Evolutionary conservation across 345 rosid species (phyloP).

Genomic region (Lepidium didymum): DNA sequence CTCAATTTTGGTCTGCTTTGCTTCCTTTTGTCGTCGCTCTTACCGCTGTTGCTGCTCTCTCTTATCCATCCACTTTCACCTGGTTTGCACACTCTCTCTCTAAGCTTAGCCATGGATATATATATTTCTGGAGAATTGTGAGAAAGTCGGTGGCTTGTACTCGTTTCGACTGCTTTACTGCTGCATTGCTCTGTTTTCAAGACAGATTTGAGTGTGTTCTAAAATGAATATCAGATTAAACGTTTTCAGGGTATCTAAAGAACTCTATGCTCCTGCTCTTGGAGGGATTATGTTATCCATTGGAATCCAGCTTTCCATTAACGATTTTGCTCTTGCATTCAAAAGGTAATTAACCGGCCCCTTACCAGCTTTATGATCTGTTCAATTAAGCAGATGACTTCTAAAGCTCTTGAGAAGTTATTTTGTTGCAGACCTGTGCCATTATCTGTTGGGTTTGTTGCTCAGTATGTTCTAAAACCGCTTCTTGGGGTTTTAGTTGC

Average conservation of each 20-base stretch:
- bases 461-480: slow-evolving; percentile 82
- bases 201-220: background rate
- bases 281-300: slow-evolving; percentile 95
- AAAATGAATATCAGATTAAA: slow-evolving; percentile 2
- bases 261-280: slow-evolving; percentile 90
- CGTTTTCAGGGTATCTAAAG: slow-evolving; percentile 79
- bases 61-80: slow-evolving; percentile 75
- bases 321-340: slow-evolving; percentile 84
- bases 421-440: slow-evolving; percentile 66
- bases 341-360: slow-evolving; percentile 43
- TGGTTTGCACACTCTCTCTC: slow-evolving; percentile 39
- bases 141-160: background rate
- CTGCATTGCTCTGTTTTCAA: background rate
- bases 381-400: background rate
- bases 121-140: background rate
- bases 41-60: slow-evolving; percentile 81
- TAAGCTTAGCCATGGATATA: background rate
- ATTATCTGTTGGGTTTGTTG: slow-evolving; percentile 61
- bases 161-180: background rate
- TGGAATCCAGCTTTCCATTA: slow-evolving; percentile 75
- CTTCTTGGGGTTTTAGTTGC: slow-evolving; percentile 72
- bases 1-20: slow-evolving; percentile 75
- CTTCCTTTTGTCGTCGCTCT: slow-evolving; percentile 86
- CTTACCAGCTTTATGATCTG: background rate
- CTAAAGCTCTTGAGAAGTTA: background rate